Evolutionary conservation across 495 filamentous ascomycete species (phyloP), one percentile per base, ranked within the genome.

Genomic region (Talaromyces wortmannii): DNA sequence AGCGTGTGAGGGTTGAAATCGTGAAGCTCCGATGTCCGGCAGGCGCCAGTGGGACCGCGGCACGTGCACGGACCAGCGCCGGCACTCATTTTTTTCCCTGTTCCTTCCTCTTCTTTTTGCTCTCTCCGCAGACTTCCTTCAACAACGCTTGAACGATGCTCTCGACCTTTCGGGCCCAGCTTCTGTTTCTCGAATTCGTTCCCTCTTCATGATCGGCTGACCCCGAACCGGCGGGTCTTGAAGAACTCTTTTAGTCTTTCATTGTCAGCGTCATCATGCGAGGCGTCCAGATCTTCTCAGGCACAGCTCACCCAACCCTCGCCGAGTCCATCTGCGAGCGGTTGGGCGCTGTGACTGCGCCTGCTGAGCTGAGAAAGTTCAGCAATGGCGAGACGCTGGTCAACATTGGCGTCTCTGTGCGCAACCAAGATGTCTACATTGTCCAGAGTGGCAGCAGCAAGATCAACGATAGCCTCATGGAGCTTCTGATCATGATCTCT

Each of bases 391-490:
- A 98, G 79, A 98, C 95, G 36, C 91, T 88, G 60, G 95, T 98
- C 62, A 86, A 90, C 68, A 92, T 98, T 64, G 78, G 90, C 67
- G 90, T 88, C 44, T 97, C 92, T 51, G 89, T 98, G 50, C 87
- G 94, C 52, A 92, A 98, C 64, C 94, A 98, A 68, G 92, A 98
- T 82, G 91, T 98, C 55, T 98, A 97, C 73, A 91, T 98, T 65
- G 88, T 98, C 15, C 94, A 98, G 79, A 97, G 92, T 60, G 94
- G 94, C 52, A 97, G 95, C 71, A 78, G 82, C 63, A 92, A 89
- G 81, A 95, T 96, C 79, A 98, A 98, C 73, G 95, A 98, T 73
- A 92, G 89, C 59, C 88, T 98, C 64, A 96, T 98, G 89, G 94
- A 98, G 78, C 79, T 98, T 55, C 83, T 97, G 63, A 97, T 98